These are phyloP conservation scores for Posidonia australis DNA, from an alignment of 106 monocot species.

Conservation along the genomic window DNA sequence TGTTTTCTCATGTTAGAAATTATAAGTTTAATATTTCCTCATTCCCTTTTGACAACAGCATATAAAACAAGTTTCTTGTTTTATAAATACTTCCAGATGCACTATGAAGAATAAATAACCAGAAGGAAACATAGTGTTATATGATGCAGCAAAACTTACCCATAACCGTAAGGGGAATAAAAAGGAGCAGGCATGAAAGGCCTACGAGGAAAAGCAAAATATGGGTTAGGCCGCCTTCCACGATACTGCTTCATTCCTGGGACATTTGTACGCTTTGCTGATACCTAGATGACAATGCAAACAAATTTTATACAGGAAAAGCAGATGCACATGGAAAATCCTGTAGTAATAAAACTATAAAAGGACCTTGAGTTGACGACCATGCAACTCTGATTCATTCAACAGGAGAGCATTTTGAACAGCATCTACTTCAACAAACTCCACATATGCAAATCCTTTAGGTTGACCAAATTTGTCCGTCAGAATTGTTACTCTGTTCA, in stretches of 20 bases:
- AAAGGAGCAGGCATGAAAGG: constrained; percentile 24
- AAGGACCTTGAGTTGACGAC: constrained; percentile 39
- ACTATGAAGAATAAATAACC: too few relatives aligned
- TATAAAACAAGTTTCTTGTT: too few relatives aligned
- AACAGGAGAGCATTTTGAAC: constrained; percentile 44
- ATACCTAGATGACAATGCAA: constrained; percentile 14
- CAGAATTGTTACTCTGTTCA: constrained; percentile 42
- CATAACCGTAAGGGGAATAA: constrained; percentile 29
- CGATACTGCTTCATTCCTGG: constrained; percentile 48
- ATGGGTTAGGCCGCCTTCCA: constrained; percentile 34
- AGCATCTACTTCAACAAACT: constrained; percentile 43
- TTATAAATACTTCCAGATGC: too few relatives aligned
- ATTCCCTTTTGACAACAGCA: too few relatives aligned
- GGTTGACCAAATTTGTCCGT: constrained; percentile 51
- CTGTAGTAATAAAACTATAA: not conserved
- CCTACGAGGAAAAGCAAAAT: constrained; percentile 21
- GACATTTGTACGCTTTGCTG: constrained; percentile 41
- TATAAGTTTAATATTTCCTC: too few relatives aligned
- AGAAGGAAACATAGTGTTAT: not conserved
- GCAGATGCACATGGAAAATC: not conserved
- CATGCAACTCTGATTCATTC: constrained; percentile 47
- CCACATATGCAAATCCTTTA: constrained; percentile 52
- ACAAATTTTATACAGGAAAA: not conserved
- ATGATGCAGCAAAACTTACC: constrained; percentile 18
- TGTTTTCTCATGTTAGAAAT: too few relatives aligned